phyloP scores from a whole-genome alignment of 2,329 filamentous ascomycete genomes.

The Neonectria neomacrospora region DNA sequence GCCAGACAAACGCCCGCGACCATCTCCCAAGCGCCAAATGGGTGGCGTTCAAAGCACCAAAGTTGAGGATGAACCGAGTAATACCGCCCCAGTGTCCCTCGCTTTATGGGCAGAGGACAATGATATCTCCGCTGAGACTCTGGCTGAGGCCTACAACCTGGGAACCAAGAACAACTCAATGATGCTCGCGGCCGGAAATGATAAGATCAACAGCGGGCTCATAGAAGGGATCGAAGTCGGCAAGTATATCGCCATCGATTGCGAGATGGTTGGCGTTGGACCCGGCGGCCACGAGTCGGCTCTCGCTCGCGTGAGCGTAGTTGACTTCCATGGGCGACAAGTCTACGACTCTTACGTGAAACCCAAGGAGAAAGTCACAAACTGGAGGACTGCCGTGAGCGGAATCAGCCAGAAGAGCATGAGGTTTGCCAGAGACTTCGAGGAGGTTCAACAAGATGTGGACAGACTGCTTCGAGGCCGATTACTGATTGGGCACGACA shows the following conservation, averaged over 20 bases:
- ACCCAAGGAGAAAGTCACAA: conserved; percentile 80
- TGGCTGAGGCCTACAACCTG: conserved; percentile 71
- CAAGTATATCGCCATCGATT: conserved; percentile 94
- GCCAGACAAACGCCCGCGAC: conserved; percentile 12
- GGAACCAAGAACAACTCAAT: conserved; percentile 60
- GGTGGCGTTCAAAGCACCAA: conserved; percentile 65
- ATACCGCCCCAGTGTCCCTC: conserved; percentile 63
- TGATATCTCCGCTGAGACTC: conserved; percentile 67
- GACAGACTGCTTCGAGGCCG: conserved; percentile 74
- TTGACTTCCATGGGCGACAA: conserved; percentile 93
- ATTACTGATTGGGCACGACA: conserved; percentile 84
- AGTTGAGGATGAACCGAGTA: conserved; percentile 51
- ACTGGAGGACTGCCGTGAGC: conserved; percentile 90
- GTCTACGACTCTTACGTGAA: conserved; percentile 94
- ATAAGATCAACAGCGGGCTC: conserved; percentile 72
- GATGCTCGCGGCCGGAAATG: conserved; percentile 58
- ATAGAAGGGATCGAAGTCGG: conserved; percentile 75
- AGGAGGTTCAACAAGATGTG: conserved; percentile 80
- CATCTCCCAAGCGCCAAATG: conserved; percentile 56
- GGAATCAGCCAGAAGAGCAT: conserved; percentile 83
- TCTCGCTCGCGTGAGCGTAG: conserved; percentile 87
- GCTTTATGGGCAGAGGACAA: conserved; percentile 71
- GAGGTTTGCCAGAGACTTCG: conserved; percentile 74
- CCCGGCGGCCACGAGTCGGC: conserved; percentile 75
- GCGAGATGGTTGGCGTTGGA: conserved; percentile 96